Conservation (phyloP, 345 rosid species). For the Euphorbia lathyris region DNA sequence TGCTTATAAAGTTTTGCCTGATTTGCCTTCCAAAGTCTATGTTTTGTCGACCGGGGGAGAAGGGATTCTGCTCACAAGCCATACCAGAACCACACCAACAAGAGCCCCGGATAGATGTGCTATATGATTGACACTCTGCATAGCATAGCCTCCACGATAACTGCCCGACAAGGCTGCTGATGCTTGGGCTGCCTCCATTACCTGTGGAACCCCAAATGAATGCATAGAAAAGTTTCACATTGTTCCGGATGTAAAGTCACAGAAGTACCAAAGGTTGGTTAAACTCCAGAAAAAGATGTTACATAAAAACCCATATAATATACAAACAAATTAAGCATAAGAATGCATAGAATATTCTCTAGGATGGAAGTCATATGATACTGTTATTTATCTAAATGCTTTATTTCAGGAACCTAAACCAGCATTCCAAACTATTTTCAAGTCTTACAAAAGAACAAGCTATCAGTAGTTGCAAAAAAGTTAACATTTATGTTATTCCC, state of each 20-base stretch:
- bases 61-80: conserved; percentile 80
- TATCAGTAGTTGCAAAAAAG: background rate
- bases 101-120: conserved; percentile 96
- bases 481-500: no score
- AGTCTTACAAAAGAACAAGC: background rate
- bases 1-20: conserved; percentile 12
- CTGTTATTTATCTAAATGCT: background rate
- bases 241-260: background rate
- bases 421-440: background rate
- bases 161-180: conserved; percentile 65
- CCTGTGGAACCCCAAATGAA: conserved; percentile 36
- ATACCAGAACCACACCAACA: conserved; percentile 72
- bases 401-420: background rate
- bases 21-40: conserved; percentile 27
- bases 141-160: conserved; percentile 45
- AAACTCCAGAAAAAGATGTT: background rate
- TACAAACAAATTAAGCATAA: background rate
- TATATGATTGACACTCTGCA: conserved; percentile 82
- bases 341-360: background rate
- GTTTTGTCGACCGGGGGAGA: conserved; percentile 36
- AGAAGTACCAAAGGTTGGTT: background rate
- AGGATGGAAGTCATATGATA: background rate
- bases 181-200: conserved; percentile 95
- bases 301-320: background rate
- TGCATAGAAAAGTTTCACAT: background rate